Evolutionary conservation across 495 filamentous ascomycete genomes (phyloP), one percentile per base, ranked within the genome.

Genomic region (Parachaetomium inaequale): DNA sequence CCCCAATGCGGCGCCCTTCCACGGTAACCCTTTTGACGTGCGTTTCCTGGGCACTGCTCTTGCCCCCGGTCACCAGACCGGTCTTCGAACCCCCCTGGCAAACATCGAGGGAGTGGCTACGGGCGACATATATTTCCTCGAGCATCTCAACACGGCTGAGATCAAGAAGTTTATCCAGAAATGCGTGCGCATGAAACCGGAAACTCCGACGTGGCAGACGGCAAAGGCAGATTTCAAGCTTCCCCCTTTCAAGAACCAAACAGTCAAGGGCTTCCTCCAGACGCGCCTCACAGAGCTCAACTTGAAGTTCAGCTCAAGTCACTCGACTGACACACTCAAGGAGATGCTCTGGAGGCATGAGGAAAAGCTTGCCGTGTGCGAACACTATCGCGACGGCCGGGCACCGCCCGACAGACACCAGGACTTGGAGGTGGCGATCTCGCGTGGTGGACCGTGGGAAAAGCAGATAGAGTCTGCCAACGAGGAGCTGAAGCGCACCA

Each of bases 351-450:
- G 58, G 52, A 42, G 38, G 28, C 63, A 65, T 34, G 28, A 61
- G 11, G 17, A 26, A 0, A 45, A 45, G 14, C 34, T 50, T 6
- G 25, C 19, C 8, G 14, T 11, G 14, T 47, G 34, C n/a, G 59
- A 61, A 0, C n/a, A 51, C 15, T 65, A 62, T 40, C 63, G 63
- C 28, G 63, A 66, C 43, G 63, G 63, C 49, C 60, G 59, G 14
- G 54, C 54, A n/a, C 31, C 59, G 11, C 55, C 59, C 25, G 25
- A 34, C 49, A 36, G 47, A 25, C 12, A 66, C 36, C 49, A 52
- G 17, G 32, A 46, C 19, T 45, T 66, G 2, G 26, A 56, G 7
- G 17, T 17, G 7, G 59, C 56, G 12, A 47, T 21, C 0, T 17
- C 8, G 17, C 28, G 14, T 12, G n/a, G 25, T 7, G 12, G 0